Evolutionary conservation across 164 flowering plant genomes (phyloP).

Genomic region (Annona cherimola): DNA sequence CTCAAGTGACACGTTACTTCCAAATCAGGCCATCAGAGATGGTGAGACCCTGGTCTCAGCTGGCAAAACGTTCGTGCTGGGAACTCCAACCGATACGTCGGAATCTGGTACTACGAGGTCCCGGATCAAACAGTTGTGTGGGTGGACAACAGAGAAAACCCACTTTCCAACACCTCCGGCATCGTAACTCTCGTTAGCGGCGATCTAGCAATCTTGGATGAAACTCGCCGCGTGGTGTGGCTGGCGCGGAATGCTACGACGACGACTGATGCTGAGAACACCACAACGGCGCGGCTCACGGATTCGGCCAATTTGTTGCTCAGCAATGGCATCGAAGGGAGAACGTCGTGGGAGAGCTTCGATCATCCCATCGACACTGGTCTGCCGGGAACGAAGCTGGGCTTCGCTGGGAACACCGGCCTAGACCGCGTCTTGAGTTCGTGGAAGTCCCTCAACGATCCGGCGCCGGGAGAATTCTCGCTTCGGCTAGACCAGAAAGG

Average conservation of each 20-base stretch:
- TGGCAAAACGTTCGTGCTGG: conserved; percentile 19
- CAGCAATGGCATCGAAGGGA: background rate
- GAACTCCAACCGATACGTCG: conserved; percentile 27
- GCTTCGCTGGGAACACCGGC: conserved; percentile 14
- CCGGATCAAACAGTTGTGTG: conserved; percentile 24
- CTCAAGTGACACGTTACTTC: background rate
- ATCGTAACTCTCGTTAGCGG: conserved; percentile 17
- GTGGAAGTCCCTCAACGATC: conserved; percentile 35
- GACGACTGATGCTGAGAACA: background rate
- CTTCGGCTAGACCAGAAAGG: conserved; percentile 21
- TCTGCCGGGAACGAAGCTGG: conserved; percentile 22
- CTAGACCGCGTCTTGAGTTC: conserved; percentile 15
- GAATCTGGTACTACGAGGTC: conserved; percentile 30
- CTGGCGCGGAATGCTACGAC: background rate
- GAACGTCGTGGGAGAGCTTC: conserved; percentile 24
- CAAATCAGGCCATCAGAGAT: background rate
- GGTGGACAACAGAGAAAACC: conserved; percentile 42
- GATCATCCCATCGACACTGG: conserved; percentile 21
- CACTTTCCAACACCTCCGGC: conserved; percentile 13
- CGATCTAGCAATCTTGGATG: conserved; percentile 17
- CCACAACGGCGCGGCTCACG: conserved; percentile 12
- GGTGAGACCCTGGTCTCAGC: conserved; percentile 14
- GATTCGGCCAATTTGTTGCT: conserved; percentile 25
- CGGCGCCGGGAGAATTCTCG: conserved; percentile 20
- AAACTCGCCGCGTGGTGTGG: background rate